These are phyloP conservation scores for Protomyces arabidopsidicola DNA, from an alignment of 1,139 yeast genomes.

Conservation along the genomic window DNA sequence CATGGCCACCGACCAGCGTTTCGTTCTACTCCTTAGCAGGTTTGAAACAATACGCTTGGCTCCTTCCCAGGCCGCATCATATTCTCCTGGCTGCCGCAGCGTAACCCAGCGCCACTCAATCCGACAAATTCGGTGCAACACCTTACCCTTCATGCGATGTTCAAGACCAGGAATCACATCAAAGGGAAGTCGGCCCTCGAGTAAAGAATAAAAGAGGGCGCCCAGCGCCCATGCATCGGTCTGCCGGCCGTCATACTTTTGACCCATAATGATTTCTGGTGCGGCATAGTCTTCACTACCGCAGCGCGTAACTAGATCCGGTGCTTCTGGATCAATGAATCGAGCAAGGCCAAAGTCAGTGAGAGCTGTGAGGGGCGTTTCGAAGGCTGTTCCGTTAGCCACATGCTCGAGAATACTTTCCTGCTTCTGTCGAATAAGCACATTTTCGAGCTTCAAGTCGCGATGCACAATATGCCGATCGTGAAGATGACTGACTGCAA, in stretches of 20 bases:
- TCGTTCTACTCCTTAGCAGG: slow-evolving; percentile 52
- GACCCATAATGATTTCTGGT: slow-evolving; percentile 85
- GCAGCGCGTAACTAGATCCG: slow-evolving; percentile 74
- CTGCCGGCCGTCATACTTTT: slow-evolving; percentile 81
- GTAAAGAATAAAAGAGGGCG: slow-evolving; percentile 72
- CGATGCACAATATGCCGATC: slow-evolving; percentile 49
- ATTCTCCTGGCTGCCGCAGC: slow-evolving; percentile 28
- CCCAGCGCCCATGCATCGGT: slow-evolving; percentile 95
- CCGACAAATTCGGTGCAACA: slow-evolving; percentile 86
- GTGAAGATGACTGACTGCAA: slow-evolving; percentile 55
- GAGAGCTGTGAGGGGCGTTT: slow-evolving; percentile 52
- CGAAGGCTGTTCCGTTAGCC: slow-evolving; percentile 30
- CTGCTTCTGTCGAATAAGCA: slow-evolving; percentile 8
- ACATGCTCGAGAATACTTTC: not conserved
- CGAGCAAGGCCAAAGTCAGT: slow-evolving; percentile 89
- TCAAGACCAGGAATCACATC: slow-evolving; percentile 58
- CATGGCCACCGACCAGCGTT: slow-evolving; percentile 46
- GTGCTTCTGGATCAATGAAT: slow-evolving; percentile 53
- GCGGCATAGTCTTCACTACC: slow-evolving; percentile 95
- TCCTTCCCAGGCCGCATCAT: slow-evolving; percentile 41
- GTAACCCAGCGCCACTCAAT: slow-evolving; percentile 84
- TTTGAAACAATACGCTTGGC: slow-evolving; percentile 54
- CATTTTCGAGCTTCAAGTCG: slow-evolving; percentile 45
- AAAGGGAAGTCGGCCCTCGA: slow-evolving; percentile 85
- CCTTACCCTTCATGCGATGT: slow-evolving; percentile 54